Evolutionary conservation across 306 rosid genomes (phyloP), one percentile per base, ranked within the genome.

Genomic region (Sechiopsis laciniata): DNA sequence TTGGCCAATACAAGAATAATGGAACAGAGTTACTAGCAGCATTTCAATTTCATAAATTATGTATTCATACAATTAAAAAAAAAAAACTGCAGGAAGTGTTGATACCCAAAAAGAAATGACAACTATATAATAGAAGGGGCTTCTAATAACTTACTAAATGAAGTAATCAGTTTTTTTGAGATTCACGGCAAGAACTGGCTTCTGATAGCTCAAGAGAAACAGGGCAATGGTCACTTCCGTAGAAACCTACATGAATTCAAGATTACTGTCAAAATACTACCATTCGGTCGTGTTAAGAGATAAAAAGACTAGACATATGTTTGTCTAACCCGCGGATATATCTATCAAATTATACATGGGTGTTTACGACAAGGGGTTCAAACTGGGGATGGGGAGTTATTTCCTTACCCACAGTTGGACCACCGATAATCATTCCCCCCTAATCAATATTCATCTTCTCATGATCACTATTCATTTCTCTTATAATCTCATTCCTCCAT

Each of bases 201-300:
- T 80, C 85, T 42, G 95, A 89, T 21, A 94, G 96, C 84, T 85
- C 91, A 45, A 94, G 86, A 40, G 87, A 82, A 76, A 89, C 91
- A 6, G 62, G 99, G 78, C 99, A 94, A 77, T 91, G 99, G 81
- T 74, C 74, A 70, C 53, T n/a, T 94, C 97, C 97, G 64, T 85
- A 84, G 80, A 94, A 94, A 42, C 96, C 99, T 94, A 82, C 76
- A 16, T 75, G 60, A 74, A 62, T 55, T 55, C 68, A 50, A 76
- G 63, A 80, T 65, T 60, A 88, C 19, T 35, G 59, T 74, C 73
- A 42, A 54, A 19, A 46, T 14, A 66, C 17, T 0, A 19, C 17
- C 55, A 19, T 17, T 42, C n/a, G 3, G 7, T 24, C 40, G 24
- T 12, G 26, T 59, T 10, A 5, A 42, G 19, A 67, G 5, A 67